A percentile compares a stretch with the other conserved stretches of the same genome.
phyloP scores from a whole-genome alignment of 371 early-diverging fungal genomes.

The Mortierella sp. region DNA sequence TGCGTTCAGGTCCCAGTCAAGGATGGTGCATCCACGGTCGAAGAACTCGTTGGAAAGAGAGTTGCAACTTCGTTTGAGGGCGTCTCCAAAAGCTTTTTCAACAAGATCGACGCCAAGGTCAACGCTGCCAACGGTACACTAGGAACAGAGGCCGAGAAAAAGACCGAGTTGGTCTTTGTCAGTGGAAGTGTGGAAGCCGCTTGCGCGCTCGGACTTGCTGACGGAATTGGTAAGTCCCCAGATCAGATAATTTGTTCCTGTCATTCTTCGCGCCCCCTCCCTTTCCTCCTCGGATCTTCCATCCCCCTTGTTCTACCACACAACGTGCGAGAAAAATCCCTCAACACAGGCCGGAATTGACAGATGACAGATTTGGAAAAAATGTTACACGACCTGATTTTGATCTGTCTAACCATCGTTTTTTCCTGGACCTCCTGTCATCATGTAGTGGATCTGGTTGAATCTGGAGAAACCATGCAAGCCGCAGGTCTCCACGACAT shows the following conservation, averaged over 20 bases:
- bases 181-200: slow-evolving; percentile 96
- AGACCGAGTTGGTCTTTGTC: slow-evolving; percentile 84
- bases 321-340: too few species aligned
- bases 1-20: slow-evolving; percentile 83
- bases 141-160: slow-evolving; percentile 44
- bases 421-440: not conserved
- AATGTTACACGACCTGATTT: too few species aligned
- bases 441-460: slow-evolving; percentile 71
- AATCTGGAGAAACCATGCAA: slow-evolving; percentile 98
- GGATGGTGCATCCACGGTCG: slow-evolving; percentile 57
- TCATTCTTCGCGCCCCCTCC: too few species aligned
- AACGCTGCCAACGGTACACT: slow-evolving; percentile 55
- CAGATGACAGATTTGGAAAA: too few species aligned
- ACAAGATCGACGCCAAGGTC: slow-evolving; percentile 67
- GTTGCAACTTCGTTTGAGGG: slow-evolving; percentile 93
- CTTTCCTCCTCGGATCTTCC: too few species aligned
- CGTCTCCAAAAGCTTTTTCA: slow-evolving; percentile 75
- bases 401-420: not conserved
- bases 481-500: slow-evolving; percentile 95
- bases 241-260: too few species aligned
- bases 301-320: too few species aligned
- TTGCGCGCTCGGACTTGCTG: slow-evolving; percentile 95
- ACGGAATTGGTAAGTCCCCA: slow-evolving; percentile 91
- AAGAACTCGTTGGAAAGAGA: slow-evolving; percentile 89
- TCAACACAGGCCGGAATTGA: too few species aligned